Evolutionary conservation across 768 basidiomycete species (phyloP).

Genomic region (Tubosaeta sp.): DNA sequence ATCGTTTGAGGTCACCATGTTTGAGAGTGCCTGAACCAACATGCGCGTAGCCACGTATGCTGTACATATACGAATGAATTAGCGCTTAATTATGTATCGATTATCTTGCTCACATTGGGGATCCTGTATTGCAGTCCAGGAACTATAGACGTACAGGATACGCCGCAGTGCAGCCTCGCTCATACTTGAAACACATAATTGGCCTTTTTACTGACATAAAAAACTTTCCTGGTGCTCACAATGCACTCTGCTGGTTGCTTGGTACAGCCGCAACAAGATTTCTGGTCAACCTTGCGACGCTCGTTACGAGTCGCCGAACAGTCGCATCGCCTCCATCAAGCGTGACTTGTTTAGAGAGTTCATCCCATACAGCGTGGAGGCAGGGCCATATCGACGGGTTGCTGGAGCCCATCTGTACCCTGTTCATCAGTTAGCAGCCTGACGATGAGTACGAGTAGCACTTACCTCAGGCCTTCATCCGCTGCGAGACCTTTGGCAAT

Average conservation of each 20-base stretch:
- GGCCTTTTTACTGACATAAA: background rate
- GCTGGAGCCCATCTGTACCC: constrained; percentile 32
- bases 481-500: constrained; percentile 49
- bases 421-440: constrained; percentile 13
- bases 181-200: constrained; percentile 40
- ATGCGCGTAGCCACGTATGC: constrained; percentile 45
- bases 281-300: constrained; percentile 72
- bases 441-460: background rate
- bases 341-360: constrained; percentile 31
- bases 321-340: constrained; percentile 28
- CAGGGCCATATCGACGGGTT: constrained; percentile 51
- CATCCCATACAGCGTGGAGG: constrained; percentile 53
- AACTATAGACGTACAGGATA: constrained; percentile 69
- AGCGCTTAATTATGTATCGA: background rate
- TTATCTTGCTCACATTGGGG: constrained; percentile 42
- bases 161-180: constrained; percentile 68
- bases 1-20: constrained; percentile 75
- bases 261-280: constrained; percentile 77
- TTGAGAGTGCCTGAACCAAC: constrained; percentile 75
- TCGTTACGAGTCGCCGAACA: constrained; percentile 41
- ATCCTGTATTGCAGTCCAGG: constrained; percentile 68
- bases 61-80: constrained; percentile 26
- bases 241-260: constrained; percentile 66
- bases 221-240: constrained; percentile 45
- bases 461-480: constrained; percentile 35